Evolutionary conservation across 1,284 basidiomycete species (phyloP), one percentile per base, ranked within the genome.

Genomic region (Singerocomus inundabilis): DNA sequence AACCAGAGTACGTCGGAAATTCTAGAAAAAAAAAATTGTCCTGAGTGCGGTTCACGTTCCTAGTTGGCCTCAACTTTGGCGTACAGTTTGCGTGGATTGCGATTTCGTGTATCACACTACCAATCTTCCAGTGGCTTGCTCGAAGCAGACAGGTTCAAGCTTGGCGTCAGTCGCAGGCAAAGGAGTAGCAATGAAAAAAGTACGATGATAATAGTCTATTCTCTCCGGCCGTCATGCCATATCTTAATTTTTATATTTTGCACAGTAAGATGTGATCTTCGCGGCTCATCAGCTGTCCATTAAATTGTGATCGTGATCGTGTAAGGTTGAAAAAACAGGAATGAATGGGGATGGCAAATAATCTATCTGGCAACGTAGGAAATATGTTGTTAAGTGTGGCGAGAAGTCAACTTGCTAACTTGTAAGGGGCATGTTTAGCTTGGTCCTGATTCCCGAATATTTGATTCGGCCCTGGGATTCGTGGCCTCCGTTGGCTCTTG

Each of bases 21-120:
- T 24, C 29, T 13, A 31, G 6, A 30, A 5, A 40, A 32, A 44
- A 50, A 10, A 11, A 5, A 35, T 12, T 31, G n/a, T 28, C 2
- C 44, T 59, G 24, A 59, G 35, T 28, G 9, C 12, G 33, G 10
- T 41, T 34, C 31, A 15, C 36, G 24, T 51, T 53, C 44, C 33
- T 46, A 83, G 82, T 85, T 18, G 80, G 78, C 7, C 57, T 77
- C 35, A 82, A 82, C 54, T 84, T 85, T 55, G 82, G 78, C 15
- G 66, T 85, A 30, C 72, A 83, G 33, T 64, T 84, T 45, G 74
- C 68, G 1, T 84, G 83, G 83, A 69, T 75, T 5, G 65, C 56
- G 1, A 53, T 84, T 12, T 83, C 81, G 1, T 75, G 75, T 51
- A 63, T 79, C 29, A 78, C 80, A 4, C 63, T 85, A 3, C 64